Conservation (phyloP, 805 yeast genomes). For the Ogataea sp. region DNA sequence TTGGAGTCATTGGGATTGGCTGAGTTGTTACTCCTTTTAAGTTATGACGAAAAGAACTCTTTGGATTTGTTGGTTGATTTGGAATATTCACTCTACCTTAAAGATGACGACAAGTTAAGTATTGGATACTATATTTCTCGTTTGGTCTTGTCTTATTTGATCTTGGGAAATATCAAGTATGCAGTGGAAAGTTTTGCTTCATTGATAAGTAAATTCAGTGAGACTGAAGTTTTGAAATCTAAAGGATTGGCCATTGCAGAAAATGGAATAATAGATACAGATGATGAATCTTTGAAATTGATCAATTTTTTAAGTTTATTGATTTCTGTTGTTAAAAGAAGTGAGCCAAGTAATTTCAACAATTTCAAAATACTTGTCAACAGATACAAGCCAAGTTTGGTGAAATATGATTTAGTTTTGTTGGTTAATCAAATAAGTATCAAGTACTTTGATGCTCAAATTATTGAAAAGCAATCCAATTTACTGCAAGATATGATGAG, state of each 20-base stretch:
- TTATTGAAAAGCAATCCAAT: conserved; percentile 43
- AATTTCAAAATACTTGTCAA: conserved; percentile 37
- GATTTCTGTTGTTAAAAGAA: conserved; percentile 45
- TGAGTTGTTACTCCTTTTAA: conserved; percentile 20
- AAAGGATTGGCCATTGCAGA: conserved; percentile 9
- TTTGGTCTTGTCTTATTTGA: conserved; percentile 67
- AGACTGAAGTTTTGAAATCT: conserved; percentile 4
- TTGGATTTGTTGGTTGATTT: conserved; percentile 25
- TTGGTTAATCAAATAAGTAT: conserved; percentile 23
- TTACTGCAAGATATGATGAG: conserved; percentile 72
- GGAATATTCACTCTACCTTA: conserved; percentile 23
- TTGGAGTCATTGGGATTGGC: not conserved
- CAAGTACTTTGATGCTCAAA: conserved; percentile 19
- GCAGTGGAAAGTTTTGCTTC: conserved; percentile 35
- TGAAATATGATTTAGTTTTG: conserved; percentile 11
- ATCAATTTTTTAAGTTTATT: conserved; percentile 67
- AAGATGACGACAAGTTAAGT: conserved; percentile 24
- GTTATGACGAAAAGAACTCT: conserved; percentile 8
- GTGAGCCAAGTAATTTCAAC: conserved; percentile 27
- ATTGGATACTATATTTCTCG: conserved; percentile 30
- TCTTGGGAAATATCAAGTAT: conserved; percentile 56
- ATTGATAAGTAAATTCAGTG: conserved; percentile 27
- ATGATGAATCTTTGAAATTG: conserved; percentile 25
- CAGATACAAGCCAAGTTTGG: conserved; percentile 23
- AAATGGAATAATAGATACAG: conserved; percentile 19